Evolutionary conservation across 441 rosid genomes (phyloP), one percentile per base, ranked within the genome.

Genomic region (Jatropha multifida): DNA sequence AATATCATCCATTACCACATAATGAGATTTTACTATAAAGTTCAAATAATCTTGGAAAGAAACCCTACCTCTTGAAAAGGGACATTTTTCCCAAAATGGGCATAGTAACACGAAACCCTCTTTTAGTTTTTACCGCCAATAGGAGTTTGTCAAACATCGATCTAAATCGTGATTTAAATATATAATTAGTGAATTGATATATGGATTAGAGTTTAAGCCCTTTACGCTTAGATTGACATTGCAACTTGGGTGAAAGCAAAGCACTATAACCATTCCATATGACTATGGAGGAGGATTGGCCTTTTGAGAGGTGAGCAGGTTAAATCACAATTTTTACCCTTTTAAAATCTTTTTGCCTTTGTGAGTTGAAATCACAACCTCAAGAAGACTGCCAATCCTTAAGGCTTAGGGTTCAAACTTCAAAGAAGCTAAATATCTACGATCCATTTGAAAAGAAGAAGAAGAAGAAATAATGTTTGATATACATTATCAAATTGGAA

Each of bases 281-380:
- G 17, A 38, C 7, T 26, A 1, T 15, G 64, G 13, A 12, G 38
- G 6, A 20, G 48, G 67, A 62, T 38, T 58, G 42, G 63, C 20
- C 5, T 4, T 38, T 61, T 20, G 32, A 55, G 14, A 23, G 77
- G 71, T 71, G 61, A 44, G 66, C 67, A 6, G 42, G 14, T 20
- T 48, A 27, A n/a, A 71, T 72, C 76, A 66, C 67, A 41, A 5
- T 27, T n/a, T 23, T 37, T 49, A 1, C 20, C 12, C 38, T 59
- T 15, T 55, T 7, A 18, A 52, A n/a, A 12, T 48, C 69, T n/a
- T 10, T 10, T 52, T 41, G 59, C 18, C 48, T 38, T 73, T 59
- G 23, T 68, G 64, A 74, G 59, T n/a, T 71, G 67, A 58, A 71
- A 65, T 71, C 23, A 38, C 80, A 65, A 71, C 80, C 52, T 71